phyloP scores from a whole-genome alignment of 805 yeast genomes.

The Cyberlindnera mycetangii region DNA sequence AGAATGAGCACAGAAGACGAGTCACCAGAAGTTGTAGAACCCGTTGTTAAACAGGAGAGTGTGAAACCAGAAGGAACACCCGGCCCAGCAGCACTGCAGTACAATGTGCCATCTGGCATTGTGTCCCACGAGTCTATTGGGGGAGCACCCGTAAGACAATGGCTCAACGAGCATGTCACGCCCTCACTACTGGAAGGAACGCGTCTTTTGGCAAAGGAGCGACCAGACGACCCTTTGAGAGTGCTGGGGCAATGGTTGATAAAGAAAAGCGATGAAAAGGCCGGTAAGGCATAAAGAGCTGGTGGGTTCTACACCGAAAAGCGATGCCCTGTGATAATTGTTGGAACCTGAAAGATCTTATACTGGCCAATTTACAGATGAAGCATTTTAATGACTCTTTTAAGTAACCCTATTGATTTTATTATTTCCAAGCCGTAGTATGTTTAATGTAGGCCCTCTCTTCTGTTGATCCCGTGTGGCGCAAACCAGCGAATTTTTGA shows the following conservation, averaged over 20 bases:
- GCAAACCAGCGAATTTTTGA: neutral
- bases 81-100: conserved; percentile 10
- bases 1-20: conserved; percentile 3
- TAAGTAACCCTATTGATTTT: neutral
- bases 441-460: too few relatives aligned
- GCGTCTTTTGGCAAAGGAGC: conserved; percentile 20
- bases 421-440: too few relatives aligned
- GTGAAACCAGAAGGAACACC: conserved; percentile 11
- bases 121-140: conserved; percentile 52
- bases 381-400: neutral
- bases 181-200: conserved; percentile 59
- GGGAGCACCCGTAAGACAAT: conserved; percentile 69
- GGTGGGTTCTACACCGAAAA: neutral
- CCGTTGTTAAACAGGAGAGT: conserved; percentile 4
- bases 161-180: conserved; percentile 63
- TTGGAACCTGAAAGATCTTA: too few relatives aligned
- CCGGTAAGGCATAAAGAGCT: neutral
- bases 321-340: neutral
- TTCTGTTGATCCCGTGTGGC: neutral
- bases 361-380: too few relatives aligned
- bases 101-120: conserved; percentile 20
- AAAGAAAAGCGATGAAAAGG: conserved; percentile 25
- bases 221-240: conserved; percentile 52
- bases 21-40: conserved; percentile 4
- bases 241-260: conserved; percentile 55